Percentiles rank a stretch among this genome's conserved stretches.
Evolutionary conservation across 176 grass and related monocot species (phyloP).

Genomic region (Otatea glauca): DNA sequence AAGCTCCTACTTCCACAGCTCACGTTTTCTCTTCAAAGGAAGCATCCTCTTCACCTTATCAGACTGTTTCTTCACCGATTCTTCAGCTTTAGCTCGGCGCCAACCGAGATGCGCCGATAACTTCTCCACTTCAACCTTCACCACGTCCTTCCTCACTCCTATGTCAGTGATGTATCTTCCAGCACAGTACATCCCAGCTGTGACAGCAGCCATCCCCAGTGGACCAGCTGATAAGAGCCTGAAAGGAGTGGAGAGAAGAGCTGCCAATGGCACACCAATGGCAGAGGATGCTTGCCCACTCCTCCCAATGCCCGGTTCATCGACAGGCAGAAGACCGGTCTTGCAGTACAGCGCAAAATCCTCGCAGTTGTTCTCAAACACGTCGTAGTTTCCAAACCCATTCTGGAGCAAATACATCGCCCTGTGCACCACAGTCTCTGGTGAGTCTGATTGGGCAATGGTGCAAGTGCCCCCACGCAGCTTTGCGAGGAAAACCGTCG

Average conservation of each 20-base stretch:
- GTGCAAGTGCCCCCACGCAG: slow-evolving; percentile 84
- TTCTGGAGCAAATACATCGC: slow-evolving; percentile 72
- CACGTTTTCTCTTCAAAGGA: slow-evolving; percentile 59
- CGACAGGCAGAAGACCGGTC: slow-evolving; percentile 57
- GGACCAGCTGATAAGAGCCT: slow-evolving; percentile 60
- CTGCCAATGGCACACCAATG: slow-evolving; percentile 53
- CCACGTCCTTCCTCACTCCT: slow-evolving; percentile 68
- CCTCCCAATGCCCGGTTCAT: slow-evolving; percentile 41
- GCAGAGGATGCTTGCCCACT: slow-evolving; percentile 73
- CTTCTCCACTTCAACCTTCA: slow-evolving; percentile 68
- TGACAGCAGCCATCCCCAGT: slow-evolving; percentile 64
- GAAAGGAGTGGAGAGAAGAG: slow-evolving; percentile 65
- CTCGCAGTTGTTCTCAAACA: slow-evolving; percentile 94
- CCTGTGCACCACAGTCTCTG: slow-evolving; percentile 50
- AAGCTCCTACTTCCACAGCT: background rate
- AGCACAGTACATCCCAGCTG: slow-evolving; percentile 66
- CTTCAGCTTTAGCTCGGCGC: slow-evolving; percentile 33
- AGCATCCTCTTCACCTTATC: slow-evolving; percentile 31
- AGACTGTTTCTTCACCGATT: background rate
- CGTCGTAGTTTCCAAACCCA: slow-evolving; percentile 70
- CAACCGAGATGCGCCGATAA: slow-evolving; percentile 53
- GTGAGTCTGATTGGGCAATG: slow-evolving; percentile 51
- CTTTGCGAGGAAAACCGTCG: slow-evolving; percentile 61
- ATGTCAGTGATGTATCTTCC: slow-evolving; percentile 76
- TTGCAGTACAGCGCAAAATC: slow-evolving; percentile 92